Evolutionary conservation across 2,329 filamentous ascomycete genomes (phyloP).

Genomic region (Sclerotinia nivalis): DNA sequence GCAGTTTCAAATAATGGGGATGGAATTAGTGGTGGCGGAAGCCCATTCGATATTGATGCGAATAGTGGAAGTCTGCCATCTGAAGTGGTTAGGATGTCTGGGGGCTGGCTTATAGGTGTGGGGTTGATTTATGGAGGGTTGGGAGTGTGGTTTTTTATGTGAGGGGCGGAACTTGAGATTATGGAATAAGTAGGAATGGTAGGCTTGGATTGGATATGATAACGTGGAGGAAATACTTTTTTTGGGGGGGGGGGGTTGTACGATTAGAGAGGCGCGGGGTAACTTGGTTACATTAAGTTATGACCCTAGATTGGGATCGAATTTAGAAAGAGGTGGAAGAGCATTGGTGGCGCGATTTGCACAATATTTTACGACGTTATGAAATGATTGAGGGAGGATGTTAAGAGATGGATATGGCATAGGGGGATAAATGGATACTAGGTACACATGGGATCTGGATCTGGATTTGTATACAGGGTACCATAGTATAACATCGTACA

Average conservation of each 20-base stretch:
- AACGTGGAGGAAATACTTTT: not conserved
- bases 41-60: conserved; percentile 26
- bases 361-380: not conserved
- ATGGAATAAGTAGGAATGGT: not conserved
- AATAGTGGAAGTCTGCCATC: not conserved
- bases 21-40: conserved; percentile 22
- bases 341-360: not conserved
- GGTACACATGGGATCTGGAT: too few species aligned
- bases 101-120: not conserved
- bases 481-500: too few species aligned
- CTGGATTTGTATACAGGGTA: too few species aligned
- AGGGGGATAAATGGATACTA: too few species aligned
- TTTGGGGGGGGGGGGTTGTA: not conserved
- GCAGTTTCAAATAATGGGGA: conserved; percentile 2
- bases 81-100: not conserved
- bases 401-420: too few species aligned
- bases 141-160: not conserved
- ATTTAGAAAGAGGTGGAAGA: not conserved
- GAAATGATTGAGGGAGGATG: not conserved
- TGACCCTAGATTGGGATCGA: not conserved
- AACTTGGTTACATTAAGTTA: too few species aligned
- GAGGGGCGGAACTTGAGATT: not conserved
- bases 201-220: not conserved
- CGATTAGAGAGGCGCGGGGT: not conserved
- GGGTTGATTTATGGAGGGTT: not conserved